Conservation (phyloP, 2,329 filamentous ascomycete genomes). For the Cladophialophora yegresii region DNA sequence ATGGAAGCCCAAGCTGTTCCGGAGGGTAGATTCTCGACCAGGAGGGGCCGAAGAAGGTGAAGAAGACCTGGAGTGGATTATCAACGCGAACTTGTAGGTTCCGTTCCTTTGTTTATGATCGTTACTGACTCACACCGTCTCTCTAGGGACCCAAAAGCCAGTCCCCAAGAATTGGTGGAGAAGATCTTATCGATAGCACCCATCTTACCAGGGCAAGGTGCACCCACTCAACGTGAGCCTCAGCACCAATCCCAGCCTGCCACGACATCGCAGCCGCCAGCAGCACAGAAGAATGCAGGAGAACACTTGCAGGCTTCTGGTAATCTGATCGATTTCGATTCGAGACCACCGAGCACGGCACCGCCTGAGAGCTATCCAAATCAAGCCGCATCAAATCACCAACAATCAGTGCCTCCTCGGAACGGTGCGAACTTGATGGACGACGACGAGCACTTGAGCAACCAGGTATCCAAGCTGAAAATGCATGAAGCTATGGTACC, state of each 20-base stretch:
- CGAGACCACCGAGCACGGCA: conserved; percentile 29
- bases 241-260: conserved; percentile 4
- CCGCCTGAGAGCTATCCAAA: conserved; percentile 26
- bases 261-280: conserved; percentile 36
- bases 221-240: conserved; percentile 46
- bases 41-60: conserved; percentile 75
- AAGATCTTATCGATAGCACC: conserved; percentile 87
- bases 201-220: conserved; percentile 74
- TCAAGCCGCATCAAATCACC: conserved; percentile 24
- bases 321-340: conserved; percentile 40
- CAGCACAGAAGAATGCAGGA: background rate
- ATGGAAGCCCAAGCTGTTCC: conserved; percentile 87
- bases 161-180: conserved; percentile 46
- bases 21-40: conserved; percentile 68
- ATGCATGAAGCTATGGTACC: conserved; percentile 37
- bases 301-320: conserved; percentile 16
- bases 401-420: conserved; percentile 13
- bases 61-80: conserved; percentile 92
- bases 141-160: conserved; percentile 27
- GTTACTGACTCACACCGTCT: conserved; percentile 8
- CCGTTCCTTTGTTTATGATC: background rate
- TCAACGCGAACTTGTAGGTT: conserved; percentile 79
- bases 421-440: conserved; percentile 32
- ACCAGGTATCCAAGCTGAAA: conserved; percentile 34
- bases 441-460: conserved; percentile 29